These are phyloP conservation scores for Candida nonsorbophila DNA, from an alignment of 805 yeast species.

Conservation along the genomic window DNA sequence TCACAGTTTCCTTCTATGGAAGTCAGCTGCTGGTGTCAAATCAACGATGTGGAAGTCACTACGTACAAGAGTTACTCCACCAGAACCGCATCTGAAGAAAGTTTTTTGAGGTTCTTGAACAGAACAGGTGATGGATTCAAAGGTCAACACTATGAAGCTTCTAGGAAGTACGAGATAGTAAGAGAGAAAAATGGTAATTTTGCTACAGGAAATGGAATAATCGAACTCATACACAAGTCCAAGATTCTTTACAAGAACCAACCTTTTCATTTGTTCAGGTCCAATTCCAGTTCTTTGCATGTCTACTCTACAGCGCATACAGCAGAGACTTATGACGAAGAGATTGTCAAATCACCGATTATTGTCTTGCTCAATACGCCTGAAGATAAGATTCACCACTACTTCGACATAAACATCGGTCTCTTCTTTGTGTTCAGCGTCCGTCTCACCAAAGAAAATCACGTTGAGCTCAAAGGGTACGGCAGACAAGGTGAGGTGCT, in stretches of 20 bases:
- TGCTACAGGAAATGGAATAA: slow-evolving; percentile 31
- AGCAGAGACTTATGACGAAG: slow-evolving; percentile 42
- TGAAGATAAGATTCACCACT: slow-evolving; percentile 21
- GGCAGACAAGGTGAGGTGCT: slow-evolving; percentile 7
- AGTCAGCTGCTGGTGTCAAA: slow-evolving; percentile 64
- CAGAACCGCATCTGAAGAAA: slow-evolving; percentile 10
- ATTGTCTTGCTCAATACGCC: slow-evolving; percentile 61
- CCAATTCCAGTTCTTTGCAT: slow-evolving; percentile 21
- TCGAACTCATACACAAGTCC: slow-evolving; percentile 61
- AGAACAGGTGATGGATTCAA: slow-evolving; percentile 21
- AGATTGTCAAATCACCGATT: slow-evolving; percentile 56
- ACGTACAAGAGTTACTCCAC: slow-evolving; percentile 26
- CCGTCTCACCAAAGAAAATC: slow-evolving; percentile 12
- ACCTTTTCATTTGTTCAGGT: slow-evolving; percentile 80
- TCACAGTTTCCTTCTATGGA: slow-evolving; percentile 55
- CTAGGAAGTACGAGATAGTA: slow-evolving; percentile 23
- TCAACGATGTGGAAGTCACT: slow-evolving; percentile 50
- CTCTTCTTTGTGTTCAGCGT: slow-evolving; percentile 9
- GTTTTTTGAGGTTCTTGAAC: slow-evolving; percentile 22
- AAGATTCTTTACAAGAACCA: slow-evolving; percentile 70
- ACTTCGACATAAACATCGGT: slow-evolving; percentile 7
- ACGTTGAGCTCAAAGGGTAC: slow-evolving; percentile 13
- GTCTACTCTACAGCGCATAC: slow-evolving; percentile 73
- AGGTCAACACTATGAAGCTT: slow-evolving; percentile 10
- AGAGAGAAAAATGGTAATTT: slow-evolving; percentile 5